A percentile compares a stretch with the other conserved stretches of the same genome.
phyloP scores from a whole-genome alignment of 768 basidiomycete species.

The Asterophora lycoperdoides region DNA sequence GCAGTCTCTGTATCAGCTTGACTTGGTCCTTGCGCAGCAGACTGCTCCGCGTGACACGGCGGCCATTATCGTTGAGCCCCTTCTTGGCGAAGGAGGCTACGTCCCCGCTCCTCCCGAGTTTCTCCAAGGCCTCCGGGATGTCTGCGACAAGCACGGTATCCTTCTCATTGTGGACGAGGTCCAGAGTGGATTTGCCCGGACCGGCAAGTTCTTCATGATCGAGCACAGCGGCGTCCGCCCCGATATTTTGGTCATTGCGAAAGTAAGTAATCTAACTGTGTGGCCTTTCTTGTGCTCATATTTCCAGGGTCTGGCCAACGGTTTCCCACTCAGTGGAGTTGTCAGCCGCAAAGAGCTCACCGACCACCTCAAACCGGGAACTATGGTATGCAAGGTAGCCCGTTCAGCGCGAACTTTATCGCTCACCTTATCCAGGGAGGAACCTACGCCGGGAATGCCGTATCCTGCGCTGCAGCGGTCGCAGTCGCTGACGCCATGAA shows the following conservation, averaged over 20 bases:
- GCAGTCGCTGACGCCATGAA: constrained; percentile 79
- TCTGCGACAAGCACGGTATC: constrained; percentile 88
- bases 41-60: constrained; percentile 82
- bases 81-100: constrained; percentile 95
- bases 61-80: constrained; percentile 90
- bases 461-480: constrained; percentile 86
- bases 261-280: constrained; percentile 43
- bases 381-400: constrained; percentile 48
- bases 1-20: constrained; percentile 73
- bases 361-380: constrained; percentile 73
- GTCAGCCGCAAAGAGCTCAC: constrained; percentile 78
- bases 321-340: constrained; percentile 89
- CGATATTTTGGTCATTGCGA: constrained; percentile 87
- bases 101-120: constrained; percentile 82
- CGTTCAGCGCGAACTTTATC: neutral
- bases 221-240: constrained; percentile 83
- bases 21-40: constrained; percentile 73
- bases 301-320: constrained; percentile 77
- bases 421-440: constrained; percentile 50
- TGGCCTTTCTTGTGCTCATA: neutral
- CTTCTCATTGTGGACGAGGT: constrained; percentile 84
- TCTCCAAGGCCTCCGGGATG: constrained; percentile 68
- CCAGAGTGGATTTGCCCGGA: constrained; percentile 86
- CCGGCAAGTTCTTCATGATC: constrained; percentile 78
- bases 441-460: constrained; percentile 90